phyloP scores from a whole-genome alignment of 2,329 filamentous ascomycete species.

The Graphilbum ipis-grandicollis region DNA sequence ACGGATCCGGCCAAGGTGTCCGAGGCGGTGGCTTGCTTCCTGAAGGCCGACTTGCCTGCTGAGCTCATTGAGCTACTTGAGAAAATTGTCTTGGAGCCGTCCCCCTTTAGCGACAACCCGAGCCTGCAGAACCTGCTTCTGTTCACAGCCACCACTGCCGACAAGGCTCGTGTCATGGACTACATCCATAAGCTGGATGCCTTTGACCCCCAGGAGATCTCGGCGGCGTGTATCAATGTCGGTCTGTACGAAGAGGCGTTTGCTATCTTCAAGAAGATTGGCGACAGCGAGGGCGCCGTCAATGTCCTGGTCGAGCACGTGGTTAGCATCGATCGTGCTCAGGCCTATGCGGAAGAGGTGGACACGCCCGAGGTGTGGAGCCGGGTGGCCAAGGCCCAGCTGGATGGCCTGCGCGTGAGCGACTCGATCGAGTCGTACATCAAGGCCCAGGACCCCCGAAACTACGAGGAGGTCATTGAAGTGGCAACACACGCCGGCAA shows the following conservation, averaged over 20 bases:
- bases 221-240: slow-evolving; percentile 81
- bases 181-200: slow-evolving; percentile 86
- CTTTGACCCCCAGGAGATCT: slow-evolving; percentile 86
- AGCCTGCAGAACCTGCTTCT: slow-evolving; percentile 93
- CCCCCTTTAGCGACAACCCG: slow-evolving; percentile 92
- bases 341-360: slow-evolving; percentile 87
- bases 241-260: slow-evolving; percentile 94
- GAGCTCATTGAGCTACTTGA: slow-evolving; percentile 95
- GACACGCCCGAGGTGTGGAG: slow-evolving; percentile 95
- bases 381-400: slow-evolving; percentile 91
- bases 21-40: slow-evolving; percentile 82
- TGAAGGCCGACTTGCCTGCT: slow-evolving; percentile 74
- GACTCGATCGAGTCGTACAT: slow-evolving; percentile 97
- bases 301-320: slow-evolving; percentile 91
- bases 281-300: slow-evolving; percentile 71
- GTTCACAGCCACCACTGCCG: slow-evolving; percentile 90
- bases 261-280: slow-evolving; percentile 96
- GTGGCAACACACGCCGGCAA: slow-evolving; percentile 90
- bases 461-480: slow-evolving; percentile 92
- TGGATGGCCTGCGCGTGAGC: slow-evolving; percentile 82
- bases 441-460: slow-evolving; percentile 78
- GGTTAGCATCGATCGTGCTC: slow-evolving; percentile 93
- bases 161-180: slow-evolving; percentile 86
- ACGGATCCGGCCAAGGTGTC: slow-evolving; percentile 90
- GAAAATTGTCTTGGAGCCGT: slow-evolving; percentile 99